phyloP scores from a whole-genome alignment of 805 yeast genomes.

The Kazachstania bromeliacearum region DNA sequence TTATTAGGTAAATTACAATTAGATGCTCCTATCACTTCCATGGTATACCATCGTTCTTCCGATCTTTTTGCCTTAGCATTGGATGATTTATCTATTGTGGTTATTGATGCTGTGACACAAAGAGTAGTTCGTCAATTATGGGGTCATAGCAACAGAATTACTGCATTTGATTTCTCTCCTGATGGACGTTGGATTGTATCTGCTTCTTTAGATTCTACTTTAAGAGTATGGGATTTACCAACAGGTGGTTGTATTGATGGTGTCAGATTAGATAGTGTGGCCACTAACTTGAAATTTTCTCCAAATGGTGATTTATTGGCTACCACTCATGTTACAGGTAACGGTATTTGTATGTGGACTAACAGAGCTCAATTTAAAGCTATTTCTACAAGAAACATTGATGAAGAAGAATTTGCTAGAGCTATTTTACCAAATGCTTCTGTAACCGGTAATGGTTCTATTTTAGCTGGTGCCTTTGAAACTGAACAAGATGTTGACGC shows the following conservation, averaged over 20 bases:
- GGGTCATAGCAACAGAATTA: constrained; percentile 86
- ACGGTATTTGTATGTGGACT: constrained; percentile 89
- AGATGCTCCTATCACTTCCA: constrained; percentile 65
- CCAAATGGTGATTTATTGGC: constrained; percentile 87
- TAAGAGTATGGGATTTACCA: constrained; percentile 96
- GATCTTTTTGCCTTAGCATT: constrained; percentile 78
- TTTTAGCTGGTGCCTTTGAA: constrained; percentile 70
- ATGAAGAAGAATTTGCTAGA: constrained; percentile 60
- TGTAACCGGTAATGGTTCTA: constrained; percentile 63
- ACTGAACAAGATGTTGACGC: constrained; percentile 23
- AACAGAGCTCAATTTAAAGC: constrained; percentile 77
- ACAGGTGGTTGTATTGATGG: constrained; percentile 97
- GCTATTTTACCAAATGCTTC: constrained; percentile 64
- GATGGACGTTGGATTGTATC: constrained; percentile 93
- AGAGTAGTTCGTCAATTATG: constrained; percentile 74
- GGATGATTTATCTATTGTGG: constrained; percentile 77
- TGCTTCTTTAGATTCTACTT: constrained; percentile 71
- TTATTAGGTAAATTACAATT: constrained; percentile 57
- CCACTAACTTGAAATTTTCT: constrained; percentile 69
- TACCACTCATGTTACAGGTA: constrained; percentile 82
- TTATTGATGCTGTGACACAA: constrained; percentile 74
- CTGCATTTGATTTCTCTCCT: constrained; percentile 82
- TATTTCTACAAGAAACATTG: constrained; percentile 63
- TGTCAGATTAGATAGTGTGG: constrained; percentile 65
- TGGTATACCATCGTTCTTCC: constrained; percentile 73